These are phyloP conservation scores for Ustulina deusta DNA, from an alignment of 2,329 filamentous ascomycete species.

Conservation along the genomic window DNA sequence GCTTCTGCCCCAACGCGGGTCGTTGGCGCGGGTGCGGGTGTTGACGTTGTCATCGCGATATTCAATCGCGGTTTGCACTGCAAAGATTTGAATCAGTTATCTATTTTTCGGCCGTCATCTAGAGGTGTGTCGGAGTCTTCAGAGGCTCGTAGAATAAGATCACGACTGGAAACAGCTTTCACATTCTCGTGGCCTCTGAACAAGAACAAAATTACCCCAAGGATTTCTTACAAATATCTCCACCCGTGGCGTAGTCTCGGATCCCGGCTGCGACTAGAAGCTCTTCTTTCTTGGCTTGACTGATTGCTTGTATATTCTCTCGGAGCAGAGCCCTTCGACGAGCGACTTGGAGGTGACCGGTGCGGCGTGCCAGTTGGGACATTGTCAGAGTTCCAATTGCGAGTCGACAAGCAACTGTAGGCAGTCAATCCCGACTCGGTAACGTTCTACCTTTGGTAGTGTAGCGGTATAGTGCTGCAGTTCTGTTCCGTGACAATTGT, in stretches of 20 bases:
- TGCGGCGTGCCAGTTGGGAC: neutral
- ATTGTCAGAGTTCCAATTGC: neutral
- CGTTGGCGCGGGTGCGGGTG: neutral
- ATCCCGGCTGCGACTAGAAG: neutral
- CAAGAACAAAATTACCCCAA: neutral
- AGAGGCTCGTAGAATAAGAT: neutral
- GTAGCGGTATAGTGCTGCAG: too few species aligned
- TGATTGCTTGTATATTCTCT: neutral
- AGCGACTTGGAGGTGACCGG: neutral
- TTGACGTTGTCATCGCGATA: neutral
- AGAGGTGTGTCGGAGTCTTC: too few species aligned
- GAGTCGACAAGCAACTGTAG: too few species aligned
- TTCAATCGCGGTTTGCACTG: constrained; percentile 5
- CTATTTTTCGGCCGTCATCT: neutral
- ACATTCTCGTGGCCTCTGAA: neutral
- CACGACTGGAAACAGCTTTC: neutral
- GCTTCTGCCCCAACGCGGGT: neutral
- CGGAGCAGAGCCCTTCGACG: neutral
- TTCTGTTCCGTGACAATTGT: too few species aligned
- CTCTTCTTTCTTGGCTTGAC: neutral
- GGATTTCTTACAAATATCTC: constrained; percentile 5
- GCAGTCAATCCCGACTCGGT: too few species aligned
- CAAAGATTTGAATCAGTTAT: neutral
- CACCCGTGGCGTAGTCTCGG: neutral
- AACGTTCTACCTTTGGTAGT: too few species aligned